phyloP scores from a whole-genome alignment of 2,329 filamentous ascomycete genomes.

The Nemania sp. region DNA sequence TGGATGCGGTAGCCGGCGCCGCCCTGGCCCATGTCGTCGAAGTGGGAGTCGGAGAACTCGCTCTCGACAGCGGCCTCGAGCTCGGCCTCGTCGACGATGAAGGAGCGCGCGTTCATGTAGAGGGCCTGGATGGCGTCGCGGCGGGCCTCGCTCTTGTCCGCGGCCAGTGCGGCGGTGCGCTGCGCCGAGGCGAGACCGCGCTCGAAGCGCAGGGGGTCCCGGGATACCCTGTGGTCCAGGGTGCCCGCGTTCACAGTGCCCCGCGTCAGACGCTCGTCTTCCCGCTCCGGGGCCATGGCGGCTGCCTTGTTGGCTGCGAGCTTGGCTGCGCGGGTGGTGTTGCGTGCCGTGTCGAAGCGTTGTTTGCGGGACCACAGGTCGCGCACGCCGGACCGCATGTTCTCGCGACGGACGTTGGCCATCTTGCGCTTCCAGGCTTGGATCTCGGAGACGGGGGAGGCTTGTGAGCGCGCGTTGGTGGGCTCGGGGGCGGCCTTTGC shows the following conservation, averaged over 20 bases:
- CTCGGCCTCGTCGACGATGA: constrained; percentile 86
- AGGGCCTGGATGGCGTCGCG: constrained; percentile 83
- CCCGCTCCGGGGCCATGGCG: constrained; percentile 73
- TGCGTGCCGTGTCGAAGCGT: constrained; percentile 53
- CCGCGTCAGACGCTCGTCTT: constrained; percentile 82
- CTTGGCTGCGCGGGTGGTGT: constrained; percentile 58
- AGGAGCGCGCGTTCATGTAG: constrained; percentile 87
- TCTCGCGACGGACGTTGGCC: constrained; percentile 76
- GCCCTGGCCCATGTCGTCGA: constrained; percentile 51
- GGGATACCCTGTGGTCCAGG: constrained; percentile 62
- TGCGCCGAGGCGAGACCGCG: constrained; percentile 60
- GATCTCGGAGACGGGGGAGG: constrained; percentile 52
- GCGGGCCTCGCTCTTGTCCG: constrained; percentile 68
- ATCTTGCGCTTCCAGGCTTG: constrained; percentile 77
- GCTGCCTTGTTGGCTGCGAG: constrained; percentile 61
- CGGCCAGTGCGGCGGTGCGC: constrained; percentile 58
- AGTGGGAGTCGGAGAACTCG: constrained; percentile 77
- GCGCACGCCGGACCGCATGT: constrained; percentile 77
- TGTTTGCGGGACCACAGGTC: constrained; percentile 77
- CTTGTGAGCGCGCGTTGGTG: constrained; percentile 52
- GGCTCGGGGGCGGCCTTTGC: constrained; percentile 69
- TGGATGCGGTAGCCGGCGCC: constrained; percentile 48
- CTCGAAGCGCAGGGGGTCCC: constrained; percentile 72
- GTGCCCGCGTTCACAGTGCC: constrained; percentile 70
- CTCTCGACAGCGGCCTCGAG: constrained; percentile 79